Percentiles rank a stretch among this genome's conserved stretches.
Conservation (phyloP, 2,329 filamentous ascomycete genomes). For the Xylariomycetidae sp. region DNA sequence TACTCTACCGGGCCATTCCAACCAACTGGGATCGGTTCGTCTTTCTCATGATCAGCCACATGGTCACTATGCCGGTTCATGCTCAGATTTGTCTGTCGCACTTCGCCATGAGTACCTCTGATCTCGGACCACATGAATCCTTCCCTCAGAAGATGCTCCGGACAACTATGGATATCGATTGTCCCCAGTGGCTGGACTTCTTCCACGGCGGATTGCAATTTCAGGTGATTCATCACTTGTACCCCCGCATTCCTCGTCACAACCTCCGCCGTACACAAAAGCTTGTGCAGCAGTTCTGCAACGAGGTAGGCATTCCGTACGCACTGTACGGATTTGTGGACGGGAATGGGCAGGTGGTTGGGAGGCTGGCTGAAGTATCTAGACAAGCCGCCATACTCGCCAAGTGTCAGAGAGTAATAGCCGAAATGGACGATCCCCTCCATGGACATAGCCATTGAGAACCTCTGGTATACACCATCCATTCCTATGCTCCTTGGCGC, state of each 20-base stretch:
- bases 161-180: constrained; percentile 92
- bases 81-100: constrained; percentile 89
- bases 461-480: too few relatives aligned
- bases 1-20: constrained; percentile 70
- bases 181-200: constrained; percentile 82
- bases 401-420: constrained; percentile 61
- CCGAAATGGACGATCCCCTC: constrained; percentile 19
- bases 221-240: constrained; percentile 83
- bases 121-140: constrained; percentile 77
- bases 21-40: constrained; percentile 63
- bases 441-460: constrained; percentile 26
- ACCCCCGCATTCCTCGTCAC: constrained; percentile 77
- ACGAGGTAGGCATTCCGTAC: constrained; percentile 79
- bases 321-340: constrained; percentile 80
- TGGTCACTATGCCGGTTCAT: constrained; percentile 76
- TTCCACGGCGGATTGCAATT: constrained; percentile 87
- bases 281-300: constrained; percentile 75
- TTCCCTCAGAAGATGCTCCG: constrained; percentile 89
- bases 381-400: constrained; percentile 73
- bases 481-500: too few relatives aligned
- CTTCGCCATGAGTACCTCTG: constrained; percentile 88
- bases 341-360: constrained; percentile 76
- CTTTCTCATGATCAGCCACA: constrained; percentile 77
- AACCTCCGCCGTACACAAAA: constrained; percentile 73
- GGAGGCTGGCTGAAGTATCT: constrained; percentile 71